Evolutionary conservation across 169 alveolate species (phyloP).

Genomic region (Pseudocohnilembus persalinus): DNA sequence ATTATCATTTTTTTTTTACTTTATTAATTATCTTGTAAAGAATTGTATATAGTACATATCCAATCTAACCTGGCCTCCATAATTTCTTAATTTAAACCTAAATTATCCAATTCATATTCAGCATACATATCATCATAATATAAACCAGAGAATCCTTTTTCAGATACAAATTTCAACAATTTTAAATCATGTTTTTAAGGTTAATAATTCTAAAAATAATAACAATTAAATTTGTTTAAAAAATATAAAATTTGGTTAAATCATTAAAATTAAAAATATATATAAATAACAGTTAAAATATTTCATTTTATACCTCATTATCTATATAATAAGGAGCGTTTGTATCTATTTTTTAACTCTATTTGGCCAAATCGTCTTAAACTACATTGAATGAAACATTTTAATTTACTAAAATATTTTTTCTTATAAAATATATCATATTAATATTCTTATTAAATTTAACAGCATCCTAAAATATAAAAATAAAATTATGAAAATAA

Average conservation of each 20-base stretch:
- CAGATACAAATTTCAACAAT: conserved; percentile 60
- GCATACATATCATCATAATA: conserved; percentile 30
- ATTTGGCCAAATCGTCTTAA: conserved; percentile 43
- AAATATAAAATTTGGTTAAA: too few relatives aligned
- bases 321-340: conserved; percentile 36
- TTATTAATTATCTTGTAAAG: conserved; percentile 34
- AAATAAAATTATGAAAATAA: not conserved
- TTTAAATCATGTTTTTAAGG: conserved; percentile 2
- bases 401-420: conserved; percentile 61
- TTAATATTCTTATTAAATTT: conserved; percentile 65
- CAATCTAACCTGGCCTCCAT: conserved; percentile 64
- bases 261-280: too few relatives aligned
- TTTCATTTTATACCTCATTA: conserved; percentile 17
- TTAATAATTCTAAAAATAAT: too few relatives aligned
- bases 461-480: conserved; percentile 60
- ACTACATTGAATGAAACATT: conserved; percentile 58
- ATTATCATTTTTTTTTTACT: not conserved
- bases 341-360: conserved; percentile 21
- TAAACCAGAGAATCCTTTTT: conserved; percentile 68
- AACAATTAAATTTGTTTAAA: too few relatives aligned
- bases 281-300: too few relatives aligned
- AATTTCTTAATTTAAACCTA: conserved; percentile 42
- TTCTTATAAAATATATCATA: conserved; percentile 77
- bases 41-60: conserved; percentile 69
- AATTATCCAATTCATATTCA: conserved; percentile 54